Base-by-base conservation (phyloP, 2,329 filamentous ascomycete species). In the Fragosphaeria purpurea region DNA sequence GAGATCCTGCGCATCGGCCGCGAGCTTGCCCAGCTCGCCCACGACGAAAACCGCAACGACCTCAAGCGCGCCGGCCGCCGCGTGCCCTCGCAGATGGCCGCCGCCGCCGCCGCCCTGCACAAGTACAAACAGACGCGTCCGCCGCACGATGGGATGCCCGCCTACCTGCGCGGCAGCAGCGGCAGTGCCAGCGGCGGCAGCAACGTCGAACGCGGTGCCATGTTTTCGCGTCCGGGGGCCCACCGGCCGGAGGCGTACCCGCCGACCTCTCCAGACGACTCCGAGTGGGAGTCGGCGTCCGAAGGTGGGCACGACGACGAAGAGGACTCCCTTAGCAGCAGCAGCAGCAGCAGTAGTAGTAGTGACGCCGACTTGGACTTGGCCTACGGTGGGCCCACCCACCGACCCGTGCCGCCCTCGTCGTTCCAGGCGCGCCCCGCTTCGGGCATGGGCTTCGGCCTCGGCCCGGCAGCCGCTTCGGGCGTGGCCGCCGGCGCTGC, bases 271-370 rank as follows among this genome's bases (percentile, higher is more conserved):
- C 63, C 70, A 46, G 75, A 74, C 35, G 73, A 79, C 41, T 70
- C 70, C 1, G 76, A 78, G 50, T 80, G 76, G 76, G 77, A 80
- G 61, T 77, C 75, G 44, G 73, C 75, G 32, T 76, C 73, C 6
- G 73, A 75, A 10, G 69, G 70, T 44, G 72, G 74, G 12, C 48
- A 56, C 34, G 59, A 60, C 4, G 33, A 33, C 33, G 43, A 41
- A 5, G 38, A 39, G 9, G 12, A 22, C 34, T 47, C 44, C 7
- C 41, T 39, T 38, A 65, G 66, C 50, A 68, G 68, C 35, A 65
- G 65, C 11, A 74, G 70, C 44, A 65, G 65, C 52, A 22, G 22
- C 22, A 22, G 22, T 3, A 22, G 22, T 3, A 22, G 22, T 22
- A 54, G 52, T 31, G 67, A 64, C 48, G 62, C 67, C 44, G 67